phyloP scores from a whole-genome alignment of 2,329 filamentous ascomycete species.

The Neonectria magnoliae region DNA sequence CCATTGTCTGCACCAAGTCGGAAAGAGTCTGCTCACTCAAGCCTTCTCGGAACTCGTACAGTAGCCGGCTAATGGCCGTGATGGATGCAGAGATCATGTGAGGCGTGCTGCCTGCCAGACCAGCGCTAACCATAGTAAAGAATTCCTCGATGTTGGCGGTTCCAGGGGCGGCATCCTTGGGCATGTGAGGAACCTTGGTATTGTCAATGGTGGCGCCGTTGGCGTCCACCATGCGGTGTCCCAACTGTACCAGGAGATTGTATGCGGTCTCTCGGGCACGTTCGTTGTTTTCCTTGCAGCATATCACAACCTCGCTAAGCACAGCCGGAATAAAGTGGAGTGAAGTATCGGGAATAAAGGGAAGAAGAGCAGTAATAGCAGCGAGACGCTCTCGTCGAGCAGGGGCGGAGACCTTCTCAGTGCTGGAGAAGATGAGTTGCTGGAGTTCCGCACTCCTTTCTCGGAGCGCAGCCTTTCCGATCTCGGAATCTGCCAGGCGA shows the following conservation, averaged over 20 bases:
- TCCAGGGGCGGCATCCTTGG: constrained; percentile 78
- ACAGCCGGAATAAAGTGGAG: constrained; percentile 94
- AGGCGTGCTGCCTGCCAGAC: constrained; percentile 89
- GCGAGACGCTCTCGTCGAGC: constrained; percentile 86
- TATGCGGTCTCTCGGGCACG: constrained; percentile 90
- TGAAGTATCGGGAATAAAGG: constrained; percentile 78
- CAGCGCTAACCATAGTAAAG: constrained; percentile 97
- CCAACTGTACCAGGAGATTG: constrained; percentile 88
- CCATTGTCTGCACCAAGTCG: constrained; percentile 93
- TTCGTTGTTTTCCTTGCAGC: constrained; percentile 98
- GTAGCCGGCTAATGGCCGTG: constrained; percentile 89
- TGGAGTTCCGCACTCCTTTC: constrained; percentile 84
- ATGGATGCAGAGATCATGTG: constrained; percentile 99
- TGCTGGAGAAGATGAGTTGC: constrained; percentile 78
- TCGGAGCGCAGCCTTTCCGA: constrained; percentile 77
- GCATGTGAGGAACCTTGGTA: constrained; percentile 87
- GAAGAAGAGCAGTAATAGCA: constrained; percentile 82
- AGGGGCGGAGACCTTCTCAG: constrained; percentile 87
- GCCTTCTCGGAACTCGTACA: constrained; percentile 86
- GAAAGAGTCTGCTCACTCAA: constrained; percentile 76
- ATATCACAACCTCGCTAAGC: constrained; percentile 93
- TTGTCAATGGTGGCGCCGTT: constrained; percentile 82
- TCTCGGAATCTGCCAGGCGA: constrained; percentile 82
- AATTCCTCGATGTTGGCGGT: constrained; percentile 91
- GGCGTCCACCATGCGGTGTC: constrained; percentile 75